Conservation (phyloP, 192 early-diverging fungal genomes). For the Rhizophagus clarus region DNA sequence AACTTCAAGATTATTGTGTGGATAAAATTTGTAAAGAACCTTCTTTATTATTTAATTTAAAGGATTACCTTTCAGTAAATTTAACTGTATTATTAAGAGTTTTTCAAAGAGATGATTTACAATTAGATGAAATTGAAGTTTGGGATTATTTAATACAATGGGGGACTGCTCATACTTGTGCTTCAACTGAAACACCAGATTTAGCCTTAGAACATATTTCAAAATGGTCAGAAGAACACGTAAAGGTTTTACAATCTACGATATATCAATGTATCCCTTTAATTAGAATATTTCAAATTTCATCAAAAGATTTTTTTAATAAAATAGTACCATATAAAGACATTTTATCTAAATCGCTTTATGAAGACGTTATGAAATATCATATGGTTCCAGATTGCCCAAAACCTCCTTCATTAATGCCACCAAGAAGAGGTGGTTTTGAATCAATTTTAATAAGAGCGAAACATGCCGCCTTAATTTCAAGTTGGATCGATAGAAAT, state of each 20-base stretch:
- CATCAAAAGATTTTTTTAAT: constrained; percentile 22
- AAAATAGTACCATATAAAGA: constrained; percentile 9
- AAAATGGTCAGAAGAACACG: neutral
- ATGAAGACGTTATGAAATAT: constrained; percentile 15
- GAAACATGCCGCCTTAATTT: constrained; percentile 11
- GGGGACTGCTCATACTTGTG: constrained; percentile 3
- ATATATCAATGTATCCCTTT: constrained; percentile 20
- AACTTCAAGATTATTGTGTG: constrained; percentile 22
- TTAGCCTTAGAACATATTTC: neutral
- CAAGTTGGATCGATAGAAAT: constrained; percentile 20
- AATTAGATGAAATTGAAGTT: constrained; percentile 22
- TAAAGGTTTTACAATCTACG: neutral
- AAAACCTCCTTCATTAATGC: neutral
- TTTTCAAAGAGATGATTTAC: constrained; percentile 21
- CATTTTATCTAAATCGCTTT: neutral
- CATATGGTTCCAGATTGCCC: constrained; percentile 10
- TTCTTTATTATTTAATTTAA: neutral
- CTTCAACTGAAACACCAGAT: neutral
- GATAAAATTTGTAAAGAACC: constrained; percentile 16
- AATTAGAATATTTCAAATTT: constrained; percentile 27
- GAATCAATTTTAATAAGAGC: constrained; percentile 11
- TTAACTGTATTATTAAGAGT: constrained; percentile 11
- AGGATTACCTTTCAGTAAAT: constrained; percentile 12
- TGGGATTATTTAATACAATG: constrained; percentile 26
- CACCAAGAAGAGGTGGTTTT: neutral